Conservation (phyloP, 495 filamentous ascomycete genomes). For the Penicillium salamii region DNA sequence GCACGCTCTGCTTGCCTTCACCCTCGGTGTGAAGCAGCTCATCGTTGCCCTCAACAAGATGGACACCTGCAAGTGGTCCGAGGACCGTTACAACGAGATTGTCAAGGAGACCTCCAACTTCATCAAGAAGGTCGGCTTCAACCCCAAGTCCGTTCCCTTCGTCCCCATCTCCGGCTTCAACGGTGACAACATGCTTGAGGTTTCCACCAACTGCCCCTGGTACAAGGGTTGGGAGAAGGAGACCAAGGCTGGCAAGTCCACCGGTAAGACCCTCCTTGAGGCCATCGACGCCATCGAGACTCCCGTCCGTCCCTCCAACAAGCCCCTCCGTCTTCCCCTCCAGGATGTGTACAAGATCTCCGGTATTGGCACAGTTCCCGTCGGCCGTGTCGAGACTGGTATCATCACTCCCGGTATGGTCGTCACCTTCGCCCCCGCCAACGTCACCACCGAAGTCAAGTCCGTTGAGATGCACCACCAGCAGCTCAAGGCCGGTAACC, state of each 20-base stretch:
- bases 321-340: conserved; percentile 98
- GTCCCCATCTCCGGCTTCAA: conserved; percentile 99
- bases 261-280: conserved; percentile 97
- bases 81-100: conserved; percentile 96
- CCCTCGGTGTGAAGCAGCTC: conserved; percentile 99
- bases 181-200: conserved; percentile 99
- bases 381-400: conserved; percentile 99
- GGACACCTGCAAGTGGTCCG: conserved; percentile 98
- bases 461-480: conserved; percentile 99
- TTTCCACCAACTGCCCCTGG: conserved; percentile 94
- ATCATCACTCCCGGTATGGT: conserved; percentile 97
- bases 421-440: conserved; percentile 80
- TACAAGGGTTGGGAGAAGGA: conserved; percentile 99
- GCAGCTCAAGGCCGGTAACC: conserved; percentile 92
- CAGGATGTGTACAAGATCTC: conserved; percentile 99
- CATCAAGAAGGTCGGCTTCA: conserved; percentile 99
- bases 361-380: conserved; percentile 98
- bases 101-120: conserved; percentile 99
- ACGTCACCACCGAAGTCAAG: conserved; percentile 99
- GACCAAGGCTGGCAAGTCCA: conserved; percentile 84
- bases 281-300: conserved; percentile 97
- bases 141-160: conserved; percentile 97
- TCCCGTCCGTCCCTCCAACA: conserved; percentile 79
- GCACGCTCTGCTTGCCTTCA: conserved; percentile 99
- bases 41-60: conserved; percentile 99